These are phyloP conservation scores for Pisolithus thermaeus DNA, from an alignment of 1,284 basidiomycete species.

Conservation along the genomic window DNA sequence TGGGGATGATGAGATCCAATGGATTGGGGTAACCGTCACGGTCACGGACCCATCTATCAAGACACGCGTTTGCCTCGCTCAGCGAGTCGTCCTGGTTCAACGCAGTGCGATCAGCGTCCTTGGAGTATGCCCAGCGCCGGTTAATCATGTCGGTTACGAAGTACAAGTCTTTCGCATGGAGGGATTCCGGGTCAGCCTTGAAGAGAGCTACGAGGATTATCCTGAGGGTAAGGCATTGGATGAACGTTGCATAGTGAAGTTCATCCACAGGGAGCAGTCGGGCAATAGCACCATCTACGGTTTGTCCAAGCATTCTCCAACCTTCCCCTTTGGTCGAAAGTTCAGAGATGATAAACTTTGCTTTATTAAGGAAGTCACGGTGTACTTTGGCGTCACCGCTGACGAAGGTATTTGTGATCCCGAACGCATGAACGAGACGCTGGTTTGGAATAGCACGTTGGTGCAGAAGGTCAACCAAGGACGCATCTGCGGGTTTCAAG, in stretches of 20 bases:
- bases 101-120: constrained; percentile 9
- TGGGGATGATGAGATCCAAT: constrained; percentile 48
- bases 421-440: constrained; percentile 38
- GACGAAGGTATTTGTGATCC: constrained; percentile 46
- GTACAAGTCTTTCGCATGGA: constrained; percentile 31
- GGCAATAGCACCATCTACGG: constrained; percentile 25
- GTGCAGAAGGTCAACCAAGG: constrained; percentile 22
- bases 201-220: constrained; percentile 39
- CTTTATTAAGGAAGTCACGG: constrained; percentile 15
- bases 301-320: constrained; percentile 18
- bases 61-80: constrained; percentile 16
- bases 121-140: constrained; percentile 34
- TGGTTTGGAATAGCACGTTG: constrained; percentile 39
- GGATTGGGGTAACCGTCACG: constrained; percentile 35
- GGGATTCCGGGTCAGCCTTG: constrained; percentile 25
- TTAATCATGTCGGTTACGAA: constrained; percentile 37
- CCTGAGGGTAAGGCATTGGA: constrained; percentile 41
- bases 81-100: constrained; percentile 19
- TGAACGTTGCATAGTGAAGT: constrained; percentile 31
- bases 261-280: constrained; percentile 5
- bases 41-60: constrained; percentile 35
- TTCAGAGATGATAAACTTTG: constrained; percentile 16
- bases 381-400: constrained; percentile 29
- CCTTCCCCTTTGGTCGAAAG: constrained; percentile 3
- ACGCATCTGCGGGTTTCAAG: constrained; percentile 23